Evolutionary conservation across 2,329 filamentous ascomycete species (phyloP), one percentile per base, ranked within the genome.

Genomic region (Metarhizium anisopliae): DNA sequence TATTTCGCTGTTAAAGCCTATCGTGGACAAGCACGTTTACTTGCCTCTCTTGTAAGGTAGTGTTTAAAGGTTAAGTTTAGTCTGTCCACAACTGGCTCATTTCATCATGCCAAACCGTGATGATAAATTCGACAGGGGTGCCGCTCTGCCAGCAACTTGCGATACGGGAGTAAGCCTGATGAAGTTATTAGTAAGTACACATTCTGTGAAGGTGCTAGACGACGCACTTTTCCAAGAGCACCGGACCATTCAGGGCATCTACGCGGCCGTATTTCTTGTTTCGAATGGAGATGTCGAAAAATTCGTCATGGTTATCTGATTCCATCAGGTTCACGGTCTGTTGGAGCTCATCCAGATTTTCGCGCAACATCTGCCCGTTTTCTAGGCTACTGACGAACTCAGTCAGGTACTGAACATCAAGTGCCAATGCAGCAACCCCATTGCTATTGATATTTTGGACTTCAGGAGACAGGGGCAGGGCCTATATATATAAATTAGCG

Each of bases 241-340:
- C 77, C 0, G 92, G 90, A 0, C 93, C 94, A 68, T 95, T 95
- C 68, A 95, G 78, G 53, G 90, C 88, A 72, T 97, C 90, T 38
- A 99, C 95, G 54, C 90, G 86, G 16, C 91, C 89, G 68, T 96
- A 99, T 68, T 96, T 95, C 74, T 89, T 92, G 72, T 96, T 96
- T 53, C 91, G 79, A 14, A 87, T 89, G 5, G 87, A 88, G 52
- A 94, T 87, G 67, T 99, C 94, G 69, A 94, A 99, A 71, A 96
- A 99, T 70, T 97, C 93, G 61, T 97, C 92, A n/a, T 90, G 84
- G 64, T 95, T 95, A 45, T 95, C 90, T 1, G 82, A 83, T 66
- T 89, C 85, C 81, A 99, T 88, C 30, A 99, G 78, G 58, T 88
- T 84, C 50, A 96, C 87, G 1, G 94, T 97, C 74, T 99, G 94